Evolutionary conservation across 768 basidiomycete genomes (phyloP).

Genomic region (Boletus coccyginus): DNA sequence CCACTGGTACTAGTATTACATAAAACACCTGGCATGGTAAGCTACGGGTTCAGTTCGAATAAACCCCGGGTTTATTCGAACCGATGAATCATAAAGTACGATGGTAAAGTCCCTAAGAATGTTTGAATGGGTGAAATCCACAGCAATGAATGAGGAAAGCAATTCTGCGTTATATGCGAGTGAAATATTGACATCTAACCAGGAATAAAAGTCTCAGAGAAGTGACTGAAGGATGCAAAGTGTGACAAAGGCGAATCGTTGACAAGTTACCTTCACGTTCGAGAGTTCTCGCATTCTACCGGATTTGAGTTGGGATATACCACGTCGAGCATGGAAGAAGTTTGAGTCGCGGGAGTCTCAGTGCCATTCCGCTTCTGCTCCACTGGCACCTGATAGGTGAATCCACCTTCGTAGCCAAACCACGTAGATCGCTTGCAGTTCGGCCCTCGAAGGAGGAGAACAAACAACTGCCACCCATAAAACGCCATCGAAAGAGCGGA

Average conservation of each 20-base stretch:
- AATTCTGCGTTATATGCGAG: neutral
- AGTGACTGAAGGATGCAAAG: neutral
- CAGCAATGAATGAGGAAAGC: neutral
- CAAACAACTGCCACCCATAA: constrained; percentile 31
- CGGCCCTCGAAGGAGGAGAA: constrained; percentile 40
- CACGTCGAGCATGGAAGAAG: neutral
- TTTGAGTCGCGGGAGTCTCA: neutral
- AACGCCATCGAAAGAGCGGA: constrained; percentile 33
- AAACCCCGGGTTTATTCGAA: too few relatives aligned
- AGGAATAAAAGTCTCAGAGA: neutral
- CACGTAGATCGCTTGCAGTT: constrained; percentile 38
- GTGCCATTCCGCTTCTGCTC: constrained; percentile 1
- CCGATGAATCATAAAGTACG: neutral
- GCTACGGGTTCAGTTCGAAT: too few relatives aligned
- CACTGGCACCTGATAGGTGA: constrained; percentile 10
- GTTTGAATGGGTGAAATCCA: neutral
- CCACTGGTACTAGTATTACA: neutral
- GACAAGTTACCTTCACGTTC: neutral
- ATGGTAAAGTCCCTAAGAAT: neutral
- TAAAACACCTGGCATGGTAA: neutral
- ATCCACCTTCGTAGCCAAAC: constrained; percentile 63
- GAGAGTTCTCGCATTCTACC: neutral
- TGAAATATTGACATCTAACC: neutral
- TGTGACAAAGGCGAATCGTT: too few relatives aligned
- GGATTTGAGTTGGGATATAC: neutral